These are phyloP conservation scores for Candida corydali DNA, from an alignment of 805 yeast species.

Conservation along the genomic window DNA sequence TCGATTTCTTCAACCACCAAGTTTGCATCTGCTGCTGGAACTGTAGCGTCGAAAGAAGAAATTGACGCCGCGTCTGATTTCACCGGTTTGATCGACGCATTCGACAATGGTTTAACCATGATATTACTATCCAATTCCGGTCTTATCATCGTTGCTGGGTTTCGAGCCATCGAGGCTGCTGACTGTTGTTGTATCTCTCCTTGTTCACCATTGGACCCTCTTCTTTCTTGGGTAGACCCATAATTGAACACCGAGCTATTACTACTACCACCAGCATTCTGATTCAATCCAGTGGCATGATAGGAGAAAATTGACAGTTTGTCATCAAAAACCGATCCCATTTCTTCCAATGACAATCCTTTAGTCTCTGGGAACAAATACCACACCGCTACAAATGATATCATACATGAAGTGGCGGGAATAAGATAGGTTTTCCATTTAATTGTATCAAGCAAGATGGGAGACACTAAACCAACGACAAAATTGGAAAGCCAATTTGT, in stretches of 20 bases:
- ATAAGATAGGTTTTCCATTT: conserved; percentile 78
- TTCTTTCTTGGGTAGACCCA: conserved; percentile 13
- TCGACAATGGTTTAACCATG: neutral
- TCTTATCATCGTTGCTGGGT: conserved; percentile 23
- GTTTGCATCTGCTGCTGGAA: conserved; percentile 15
- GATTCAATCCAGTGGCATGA: conserved; percentile 34
- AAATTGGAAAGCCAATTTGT: conserved; percentile 92
- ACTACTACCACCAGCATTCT: neutral
- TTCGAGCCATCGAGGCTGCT: conserved; percentile 44
- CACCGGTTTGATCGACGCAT: conserved; percentile 14
- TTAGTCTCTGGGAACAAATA: conserved; percentile 84
- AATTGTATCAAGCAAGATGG: conserved; percentile 71
- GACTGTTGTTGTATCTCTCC: conserved; percentile 13
- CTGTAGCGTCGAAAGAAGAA: conserved; percentile 15
- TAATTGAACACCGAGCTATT: conserved; percentile 9
- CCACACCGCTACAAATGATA: conserved; percentile 70
- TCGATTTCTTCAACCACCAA: conserved; percentile 31
- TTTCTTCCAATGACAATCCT: conserved; percentile 83
- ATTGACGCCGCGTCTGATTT: conserved; percentile 19
- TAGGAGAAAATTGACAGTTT: conserved; percentile 38
- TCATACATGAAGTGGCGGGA: conserved; percentile 73
- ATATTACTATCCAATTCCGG: conserved; percentile 15
- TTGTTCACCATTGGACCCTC: neutral
- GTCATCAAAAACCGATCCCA: conserved; percentile 86
- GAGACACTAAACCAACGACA: conserved; percentile 89